phyloP scores from a whole-genome alignment of 805 yeast genomes.

The Lachancea nothofagi region DNA sequence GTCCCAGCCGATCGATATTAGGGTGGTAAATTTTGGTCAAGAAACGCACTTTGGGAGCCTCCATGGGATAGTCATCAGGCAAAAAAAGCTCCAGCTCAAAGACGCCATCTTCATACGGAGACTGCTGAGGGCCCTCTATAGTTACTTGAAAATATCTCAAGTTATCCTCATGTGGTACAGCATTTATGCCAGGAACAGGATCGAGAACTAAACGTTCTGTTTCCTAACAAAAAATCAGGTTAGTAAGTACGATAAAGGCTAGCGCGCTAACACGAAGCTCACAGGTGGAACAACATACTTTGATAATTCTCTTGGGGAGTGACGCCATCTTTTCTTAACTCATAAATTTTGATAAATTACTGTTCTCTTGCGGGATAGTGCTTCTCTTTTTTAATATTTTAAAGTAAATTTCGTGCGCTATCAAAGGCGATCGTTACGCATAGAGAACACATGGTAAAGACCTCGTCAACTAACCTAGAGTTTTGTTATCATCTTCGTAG shows the following conservation, averaged over 20 bases:
- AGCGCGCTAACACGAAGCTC: too few relatives aligned
- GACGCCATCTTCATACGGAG: conserved; percentile 84
- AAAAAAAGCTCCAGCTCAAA: conserved; percentile 81
- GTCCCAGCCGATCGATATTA: conserved; percentile 89
- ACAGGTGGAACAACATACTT: conserved; percentile 53
- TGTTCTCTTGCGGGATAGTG: background rate
- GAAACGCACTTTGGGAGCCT: conserved; percentile 93
- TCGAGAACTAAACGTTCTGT: conserved; percentile 88
- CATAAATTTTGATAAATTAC: background rate
- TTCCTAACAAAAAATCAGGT: conserved; percentile 43
- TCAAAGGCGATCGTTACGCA: too few relatives aligned
- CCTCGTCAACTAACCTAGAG: too few relatives aligned
- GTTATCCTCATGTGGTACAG: conserved; percentile 90
- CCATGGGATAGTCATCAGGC: conserved; percentile 98
- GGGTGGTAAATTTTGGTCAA: conserved; percentile 94
- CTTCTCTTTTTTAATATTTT: background rate
- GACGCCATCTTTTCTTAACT: conserved; percentile 24
- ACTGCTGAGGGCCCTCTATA: conserved; percentile 83
- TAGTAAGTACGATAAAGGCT: background rate
- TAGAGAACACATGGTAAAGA: too few relatives aligned
- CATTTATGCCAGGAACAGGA: conserved; percentile 94
- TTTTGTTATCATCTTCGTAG: too few relatives aligned
- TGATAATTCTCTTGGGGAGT: conserved; percentile 86
- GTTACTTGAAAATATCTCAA: conserved; percentile 88
- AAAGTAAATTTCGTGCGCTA: too few relatives aligned